phyloP scores from a whole-genome alignment of 2,329 filamentous ascomycete genomes.

The Cadophora luteo-olivacea region DNA sequence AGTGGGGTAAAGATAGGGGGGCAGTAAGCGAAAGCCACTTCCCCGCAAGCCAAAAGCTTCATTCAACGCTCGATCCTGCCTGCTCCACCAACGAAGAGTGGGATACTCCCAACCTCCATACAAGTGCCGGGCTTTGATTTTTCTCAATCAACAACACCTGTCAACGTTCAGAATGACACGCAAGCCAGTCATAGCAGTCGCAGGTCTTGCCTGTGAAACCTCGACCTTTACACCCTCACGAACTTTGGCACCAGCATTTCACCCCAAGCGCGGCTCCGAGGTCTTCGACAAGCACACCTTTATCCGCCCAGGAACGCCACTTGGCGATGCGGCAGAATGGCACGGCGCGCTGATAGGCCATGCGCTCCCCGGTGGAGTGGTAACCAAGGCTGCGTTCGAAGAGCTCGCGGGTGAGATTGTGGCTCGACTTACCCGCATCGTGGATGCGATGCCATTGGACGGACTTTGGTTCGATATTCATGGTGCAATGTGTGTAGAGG shows the following conservation, averaged over 20 bases:
- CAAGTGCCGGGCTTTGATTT: not conserved
- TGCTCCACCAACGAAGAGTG: not conserved
- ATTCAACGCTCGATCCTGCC: not conserved
- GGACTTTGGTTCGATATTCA: constrained; percentile 64
- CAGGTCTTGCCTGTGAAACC: constrained; percentile 60
- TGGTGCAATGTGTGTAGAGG: constrained; percentile 61
- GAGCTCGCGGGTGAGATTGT: constrained; percentile 51
- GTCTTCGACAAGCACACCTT: constrained; percentile 55
- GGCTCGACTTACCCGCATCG: constrained; percentile 48
- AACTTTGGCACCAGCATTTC: constrained; percentile 56
- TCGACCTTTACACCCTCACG: constrained; percentile 59
- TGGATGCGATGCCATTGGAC: constrained; percentile 46
- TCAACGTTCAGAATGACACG: constrained; percentile 35
- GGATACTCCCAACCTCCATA: not conserved
- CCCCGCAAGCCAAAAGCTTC: constrained; percentile 8
- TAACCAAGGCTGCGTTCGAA: constrained; percentile 55
- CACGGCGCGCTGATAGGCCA: constrained; percentile 58
- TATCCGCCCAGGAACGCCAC: constrained; percentile 48
- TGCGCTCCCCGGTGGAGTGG: constrained; percentile 56
- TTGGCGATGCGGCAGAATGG: constrained; percentile 54
- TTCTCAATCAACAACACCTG: not conserved
- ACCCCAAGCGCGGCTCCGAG: constrained; percentile 52
- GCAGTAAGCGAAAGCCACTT: constrained; percentile 17
- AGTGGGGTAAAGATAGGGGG: too few species aligned
- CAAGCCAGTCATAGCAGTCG: constrained; percentile 55